These are phyloP conservation scores for Fusarium transvaalense DNA, from an alignment of 2,329 filamentous ascomycete species.

Conservation along the genomic window DNA sequence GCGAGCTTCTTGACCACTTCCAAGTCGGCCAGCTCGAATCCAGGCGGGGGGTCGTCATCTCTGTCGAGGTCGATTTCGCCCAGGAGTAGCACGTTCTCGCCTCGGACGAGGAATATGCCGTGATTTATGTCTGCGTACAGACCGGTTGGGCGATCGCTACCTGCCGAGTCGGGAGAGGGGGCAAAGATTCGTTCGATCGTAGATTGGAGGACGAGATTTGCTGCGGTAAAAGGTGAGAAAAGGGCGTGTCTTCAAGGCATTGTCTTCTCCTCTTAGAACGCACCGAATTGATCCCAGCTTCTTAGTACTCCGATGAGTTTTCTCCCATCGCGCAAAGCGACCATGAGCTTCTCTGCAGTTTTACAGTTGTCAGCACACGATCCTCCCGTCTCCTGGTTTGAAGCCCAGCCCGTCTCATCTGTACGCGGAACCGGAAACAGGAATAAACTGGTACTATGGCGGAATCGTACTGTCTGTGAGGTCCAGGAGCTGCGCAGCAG, in stretches of 20 bases:
- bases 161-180: slow-evolving; percentile 58
- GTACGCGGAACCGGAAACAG: slow-evolving; percentile 1
- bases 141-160: slow-evolving; percentile 54
- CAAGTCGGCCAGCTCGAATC: slow-evolving; percentile 74
- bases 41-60: slow-evolving; percentile 87
- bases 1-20: slow-evolving; percentile 79
- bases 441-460: slow-evolving; percentile 28
- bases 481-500: slow-evolving; percentile 93
- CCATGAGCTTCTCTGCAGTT: slow-evolving; percentile 87
- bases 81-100: slow-evolving; percentile 95
- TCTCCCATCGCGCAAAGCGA: slow-evolving; percentile 90
- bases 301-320: slow-evolving; percentile 93
- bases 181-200: slow-evolving; percentile 91
- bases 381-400: slow-evolving; percentile 31
- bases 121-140: slow-evolving; percentile 87
- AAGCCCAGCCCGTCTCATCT: slow-evolving; percentile 12
- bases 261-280: slow-evolving; percentile 44
- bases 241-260: not conserved
- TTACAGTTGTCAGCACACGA: slow-evolving; percentile 45
- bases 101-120: slow-evolving; percentile 91
- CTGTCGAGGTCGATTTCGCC: slow-evolving; percentile 98
- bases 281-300: slow-evolving; percentile 99
- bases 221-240: slow-evolving; percentile 60
- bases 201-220: slow-evolving; percentile 94
- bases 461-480: slow-evolving; percentile 89